Percentiles rank a stretch among this genome's conserved stretches.
phyloP scores from a whole-genome alignment of 2,329 filamentous ascomycete species.

The Fusarium protoensiforme region DNA sequence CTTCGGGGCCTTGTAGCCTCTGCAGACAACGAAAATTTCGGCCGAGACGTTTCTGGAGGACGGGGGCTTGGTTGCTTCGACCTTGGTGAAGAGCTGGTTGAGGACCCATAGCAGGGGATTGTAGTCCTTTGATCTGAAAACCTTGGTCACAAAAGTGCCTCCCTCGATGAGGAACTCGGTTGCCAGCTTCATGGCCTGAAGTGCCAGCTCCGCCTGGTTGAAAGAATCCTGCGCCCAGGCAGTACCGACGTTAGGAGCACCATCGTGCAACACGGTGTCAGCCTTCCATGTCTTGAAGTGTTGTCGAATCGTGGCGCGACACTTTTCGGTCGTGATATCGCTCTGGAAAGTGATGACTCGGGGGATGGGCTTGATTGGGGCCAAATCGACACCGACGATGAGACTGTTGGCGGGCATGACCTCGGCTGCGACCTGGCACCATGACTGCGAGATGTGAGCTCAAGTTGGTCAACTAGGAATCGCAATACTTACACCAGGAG shows the following conservation, averaged over 20 bases:
- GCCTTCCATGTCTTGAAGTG: slow-evolving; percentile 97
- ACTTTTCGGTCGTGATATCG: slow-evolving; percentile 98
- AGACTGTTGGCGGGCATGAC: slow-evolving; percentile 91
- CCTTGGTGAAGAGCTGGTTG: slow-evolving; percentile 94
- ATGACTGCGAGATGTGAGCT: slow-evolving; percentile 69
- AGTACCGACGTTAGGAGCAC: slow-evolving; percentile 96
- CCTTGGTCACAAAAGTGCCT: slow-evolving; percentile 95
- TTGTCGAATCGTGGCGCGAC: slow-evolving; percentile 85
- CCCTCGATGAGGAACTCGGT: slow-evolving; percentile 92
- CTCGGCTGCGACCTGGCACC: slow-evolving; percentile 96
- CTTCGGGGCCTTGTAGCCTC: slow-evolving; percentile 95
- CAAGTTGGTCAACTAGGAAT: neutral
- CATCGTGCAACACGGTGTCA: slow-evolving; percentile 95
- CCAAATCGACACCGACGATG: slow-evolving; percentile 93
- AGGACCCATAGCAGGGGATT: slow-evolving; percentile 97
- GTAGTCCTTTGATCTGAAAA: slow-evolving; percentile 97
- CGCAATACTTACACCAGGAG: slow-evolving; percentile 77
- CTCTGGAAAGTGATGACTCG: slow-evolving; percentile 95
- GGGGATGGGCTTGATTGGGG: slow-evolving; percentile 95
- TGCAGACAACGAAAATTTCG: slow-evolving; percentile 98
- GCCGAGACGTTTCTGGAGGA: slow-evolving; percentile 96
- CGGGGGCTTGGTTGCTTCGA: slow-evolving; percentile 97
- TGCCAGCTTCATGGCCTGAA: slow-evolving; percentile 92
- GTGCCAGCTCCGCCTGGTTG: slow-evolving; percentile 91
- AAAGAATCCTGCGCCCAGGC: slow-evolving; percentile 99